Evolutionary conservation across 768 basidiomycete species (phyloP).

Genomic region (Mycena latifolia): DNA sequence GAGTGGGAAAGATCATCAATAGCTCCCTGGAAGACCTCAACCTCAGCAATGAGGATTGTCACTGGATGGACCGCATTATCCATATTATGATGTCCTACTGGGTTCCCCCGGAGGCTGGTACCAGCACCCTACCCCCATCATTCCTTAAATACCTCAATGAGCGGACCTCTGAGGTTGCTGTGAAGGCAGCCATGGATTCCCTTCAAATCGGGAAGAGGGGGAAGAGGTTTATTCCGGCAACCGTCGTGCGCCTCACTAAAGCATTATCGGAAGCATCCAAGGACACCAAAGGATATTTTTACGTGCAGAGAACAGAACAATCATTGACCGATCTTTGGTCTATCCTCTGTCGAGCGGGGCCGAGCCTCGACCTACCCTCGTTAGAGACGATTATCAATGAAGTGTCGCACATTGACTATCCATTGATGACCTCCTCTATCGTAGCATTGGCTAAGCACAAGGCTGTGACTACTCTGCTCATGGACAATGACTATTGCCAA

Average conservation of each 20-base stretch:
- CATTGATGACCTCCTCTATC: neutral
- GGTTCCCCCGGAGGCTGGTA: neutral
- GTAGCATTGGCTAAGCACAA: neutral
- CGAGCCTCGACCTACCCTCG: neutral
- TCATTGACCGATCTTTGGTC: neutral
- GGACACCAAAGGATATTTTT: too few species aligned
- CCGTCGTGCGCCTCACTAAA: neutral
- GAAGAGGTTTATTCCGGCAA: neutral
- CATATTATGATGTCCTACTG: conserved; percentile 2
- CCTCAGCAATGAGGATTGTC: neutral
- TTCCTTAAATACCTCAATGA: conserved; percentile 1
- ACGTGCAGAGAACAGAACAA: neutral
- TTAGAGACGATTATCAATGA: neutral
- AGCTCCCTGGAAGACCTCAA: neutral
- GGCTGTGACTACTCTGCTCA: too few species aligned
- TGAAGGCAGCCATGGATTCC: neutral
- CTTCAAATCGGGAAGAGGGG: neutral
- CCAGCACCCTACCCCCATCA: neutral
- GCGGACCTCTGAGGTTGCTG: neutral
- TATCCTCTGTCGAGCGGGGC: neutral
- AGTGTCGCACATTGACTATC: neutral
- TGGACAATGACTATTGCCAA: too few species aligned
- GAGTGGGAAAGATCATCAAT: neutral
- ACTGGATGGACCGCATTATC: conserved; percentile 4
- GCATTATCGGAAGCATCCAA: neutral